Base-by-base conservation (phyloP, 768 basidiomycete species). In the Lentinula sp. region DNA sequence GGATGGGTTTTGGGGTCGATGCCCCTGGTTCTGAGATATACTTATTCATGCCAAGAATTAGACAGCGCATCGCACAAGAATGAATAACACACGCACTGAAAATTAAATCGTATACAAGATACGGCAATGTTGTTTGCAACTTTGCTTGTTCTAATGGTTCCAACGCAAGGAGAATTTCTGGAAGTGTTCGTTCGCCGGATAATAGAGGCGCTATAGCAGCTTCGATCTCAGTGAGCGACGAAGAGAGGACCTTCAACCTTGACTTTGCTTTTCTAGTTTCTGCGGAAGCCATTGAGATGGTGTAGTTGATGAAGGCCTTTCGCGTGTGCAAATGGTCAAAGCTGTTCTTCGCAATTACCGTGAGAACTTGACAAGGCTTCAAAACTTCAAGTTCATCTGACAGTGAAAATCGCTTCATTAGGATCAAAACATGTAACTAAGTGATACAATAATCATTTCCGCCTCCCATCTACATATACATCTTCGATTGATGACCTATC, bases 131-230 rank as follows among this genome's bases (percentile, higher is more conserved):
- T 5, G 86, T 86, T 64, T 94, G 89, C 2, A 93, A 72, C 71
- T 93, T 92, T 28, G 91, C 92, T 67, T 91, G 89, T 62, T 92
- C 87, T 20, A 94, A 76, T 6, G 85, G 83, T 62, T 90, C 85
- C 28, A 93, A 77, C 12, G 77, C 77, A 23, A 87, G 72, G 15
- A 86, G 68, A 0, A 85, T 84, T 65, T 92, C 88, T 5, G 86
- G 81, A 13, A 94, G 79, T 2, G 88, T 79, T 61, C 87, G 82
- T 49, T 50, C 16, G 23, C 57, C 45, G 0, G 86, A 72, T 46
- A 93, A 78, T 10, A 94, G 74, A 6, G 88, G 85, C 15, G 85
- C 84, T 1, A 94, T 80, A 3, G 78, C 70, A 0, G 77, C 73
- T 69, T 93, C 90, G 36, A 95, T 83, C 7, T 82, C 85, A 57